These are phyloP conservation scores for Samsoniella hepiali DNA, from an alignment of 2,329 filamentous ascomycete species.

Conservation along the genomic window DNA sequence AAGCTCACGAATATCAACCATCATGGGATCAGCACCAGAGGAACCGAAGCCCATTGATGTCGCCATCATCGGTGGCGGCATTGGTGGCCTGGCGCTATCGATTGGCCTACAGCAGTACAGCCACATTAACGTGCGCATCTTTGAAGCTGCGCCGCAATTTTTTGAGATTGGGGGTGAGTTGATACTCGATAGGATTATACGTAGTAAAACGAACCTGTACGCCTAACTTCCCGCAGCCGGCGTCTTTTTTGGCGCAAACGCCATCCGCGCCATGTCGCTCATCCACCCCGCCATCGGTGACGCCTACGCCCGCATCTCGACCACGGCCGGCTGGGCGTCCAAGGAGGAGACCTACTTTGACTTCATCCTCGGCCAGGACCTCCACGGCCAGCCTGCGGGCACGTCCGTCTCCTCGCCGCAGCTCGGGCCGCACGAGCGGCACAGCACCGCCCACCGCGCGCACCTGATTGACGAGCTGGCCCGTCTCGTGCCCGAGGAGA, in stretches of 20 bases:
- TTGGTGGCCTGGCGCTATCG: conserved; percentile 43
- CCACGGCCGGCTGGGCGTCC: conserved; percentile 27
- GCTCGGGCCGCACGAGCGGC: conserved; percentile 26
- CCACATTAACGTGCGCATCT: conserved; percentile 32
- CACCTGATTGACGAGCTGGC: conserved; percentile 40
- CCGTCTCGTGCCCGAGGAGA: conserved; percentile 34
- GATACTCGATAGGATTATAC: neutral
- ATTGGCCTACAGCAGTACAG: conserved; percentile 38
- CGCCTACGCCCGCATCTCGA: conserved; percentile 30
- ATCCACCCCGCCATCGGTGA: conserved; percentile 33
- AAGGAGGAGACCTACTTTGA: conserved; percentile 25
- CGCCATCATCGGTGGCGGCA: conserved; percentile 48
- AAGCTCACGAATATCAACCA: neutral
- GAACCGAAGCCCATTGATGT: conserved; percentile 23
- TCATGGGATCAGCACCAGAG: neutral
- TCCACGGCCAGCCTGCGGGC: conserved; percentile 5
- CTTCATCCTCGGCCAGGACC: conserved; percentile 19
- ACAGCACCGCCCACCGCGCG: conserved; percentile 35
- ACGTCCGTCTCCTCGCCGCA: conserved; percentile 4
- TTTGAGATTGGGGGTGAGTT: conserved; percentile 14
- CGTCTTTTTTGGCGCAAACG: conserved; percentile 45
- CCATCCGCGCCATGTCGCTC: conserved; percentile 39
- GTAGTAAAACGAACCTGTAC: no score
- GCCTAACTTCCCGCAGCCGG: conserved; percentile 30
- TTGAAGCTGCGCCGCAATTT: conserved; percentile 17